These are phyloP conservation scores for Harringtonia lauricola DNA, from an alignment of 2,329 filamentous ascomycete genomes.

Conservation along the genomic window DNA sequence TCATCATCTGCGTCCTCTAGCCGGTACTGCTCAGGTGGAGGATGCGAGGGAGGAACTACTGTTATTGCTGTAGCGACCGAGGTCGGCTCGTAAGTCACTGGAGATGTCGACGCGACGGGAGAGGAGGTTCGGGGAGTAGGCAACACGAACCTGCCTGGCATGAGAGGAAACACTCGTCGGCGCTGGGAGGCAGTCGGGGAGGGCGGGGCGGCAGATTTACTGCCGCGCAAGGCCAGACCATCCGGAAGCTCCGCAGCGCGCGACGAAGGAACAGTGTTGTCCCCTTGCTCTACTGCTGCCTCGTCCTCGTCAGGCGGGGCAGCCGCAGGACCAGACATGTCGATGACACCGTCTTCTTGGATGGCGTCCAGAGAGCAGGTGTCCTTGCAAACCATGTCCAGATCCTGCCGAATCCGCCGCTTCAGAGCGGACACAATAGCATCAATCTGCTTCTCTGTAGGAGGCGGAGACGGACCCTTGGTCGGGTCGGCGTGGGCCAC, in stretches of 20 bases:
- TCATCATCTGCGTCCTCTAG: no score
- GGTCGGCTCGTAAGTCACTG: background rate
- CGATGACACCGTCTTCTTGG: conserved; percentile 13
- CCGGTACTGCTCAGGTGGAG: background rate
- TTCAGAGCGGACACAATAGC: conserved; percentile 28
- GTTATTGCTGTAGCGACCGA: background rate
- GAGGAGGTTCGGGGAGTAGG: background rate
- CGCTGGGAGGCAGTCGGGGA: conserved; percentile 1
- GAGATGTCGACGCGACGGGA: background rate
- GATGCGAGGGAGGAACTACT: no score
- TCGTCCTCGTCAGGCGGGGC: background rate
- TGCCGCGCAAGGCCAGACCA: background rate
- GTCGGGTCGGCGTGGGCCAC: conserved; percentile 25
- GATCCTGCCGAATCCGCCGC: conserved; percentile 33
- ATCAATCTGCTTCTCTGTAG: conserved; percentile 24
- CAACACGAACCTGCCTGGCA: conserved; percentile 10
- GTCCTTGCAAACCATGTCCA: conserved; percentile 38
- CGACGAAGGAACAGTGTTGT: background rate
- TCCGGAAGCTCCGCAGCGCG: conserved; percentile 10
- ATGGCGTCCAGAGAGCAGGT: conserved; percentile 33
- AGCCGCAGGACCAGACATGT: background rate
- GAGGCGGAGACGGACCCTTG: conserved; percentile 18
- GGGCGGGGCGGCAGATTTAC: background rate
- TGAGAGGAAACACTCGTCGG: conserved; percentile 14
- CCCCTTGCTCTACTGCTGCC: background rate